A percentile compares a stretch with the other conserved stretches of the same genome.
Conservation (phyloP, 78 protist genomes). For the Tieghemostelium lacteum region DNA sequence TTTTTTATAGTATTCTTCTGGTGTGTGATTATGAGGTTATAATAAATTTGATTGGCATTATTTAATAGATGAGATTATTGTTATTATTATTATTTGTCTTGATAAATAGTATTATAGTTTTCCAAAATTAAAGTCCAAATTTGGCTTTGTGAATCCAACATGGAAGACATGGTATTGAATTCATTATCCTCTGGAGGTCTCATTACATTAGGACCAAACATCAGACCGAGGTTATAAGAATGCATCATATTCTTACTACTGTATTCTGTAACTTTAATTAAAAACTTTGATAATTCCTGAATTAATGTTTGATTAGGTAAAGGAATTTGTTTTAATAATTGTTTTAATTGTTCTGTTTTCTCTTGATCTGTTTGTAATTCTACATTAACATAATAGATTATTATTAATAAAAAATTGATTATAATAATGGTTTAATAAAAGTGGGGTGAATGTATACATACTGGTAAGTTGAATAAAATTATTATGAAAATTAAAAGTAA, state of each 20-base stretch:
- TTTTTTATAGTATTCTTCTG: too few species aligned
- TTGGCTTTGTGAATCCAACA: conserved; percentile 65
- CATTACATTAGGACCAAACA: conserved; percentile 70
- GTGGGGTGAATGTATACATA: background rate
- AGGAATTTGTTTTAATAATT: conserved; percentile 21
- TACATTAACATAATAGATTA: conserved; percentile 2
- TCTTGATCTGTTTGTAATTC: conserved; percentile 57
- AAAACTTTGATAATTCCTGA: conserved; percentile 33
- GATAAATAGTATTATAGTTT: conserved; percentile 32
- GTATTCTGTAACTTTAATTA: conserved; percentile 26
- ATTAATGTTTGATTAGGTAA: conserved; percentile 26
- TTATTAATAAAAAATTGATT: background rate
- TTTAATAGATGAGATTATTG: too few species aligned
- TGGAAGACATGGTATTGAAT: conserved; percentile 21
- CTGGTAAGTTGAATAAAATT: conserved; percentile 45
- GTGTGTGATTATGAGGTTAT: too few species aligned
- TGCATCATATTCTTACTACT: conserved; percentile 68
- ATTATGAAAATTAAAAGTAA: conserved; percentile 59
- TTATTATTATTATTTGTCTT: background rate
- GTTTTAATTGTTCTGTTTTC: conserved; percentile 24
- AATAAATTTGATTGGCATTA: too few species aligned
- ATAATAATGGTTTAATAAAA: background rate
- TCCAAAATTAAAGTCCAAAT: conserved; percentile 53
- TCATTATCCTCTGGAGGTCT: conserved; percentile 49
- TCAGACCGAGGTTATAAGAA: conserved; percentile 52